These are phyloP conservation scores for Beauveria rudraprayagi DNA, from an alignment of 2,329 filamentous ascomycete genomes.

Conservation along the genomic window DNA sequence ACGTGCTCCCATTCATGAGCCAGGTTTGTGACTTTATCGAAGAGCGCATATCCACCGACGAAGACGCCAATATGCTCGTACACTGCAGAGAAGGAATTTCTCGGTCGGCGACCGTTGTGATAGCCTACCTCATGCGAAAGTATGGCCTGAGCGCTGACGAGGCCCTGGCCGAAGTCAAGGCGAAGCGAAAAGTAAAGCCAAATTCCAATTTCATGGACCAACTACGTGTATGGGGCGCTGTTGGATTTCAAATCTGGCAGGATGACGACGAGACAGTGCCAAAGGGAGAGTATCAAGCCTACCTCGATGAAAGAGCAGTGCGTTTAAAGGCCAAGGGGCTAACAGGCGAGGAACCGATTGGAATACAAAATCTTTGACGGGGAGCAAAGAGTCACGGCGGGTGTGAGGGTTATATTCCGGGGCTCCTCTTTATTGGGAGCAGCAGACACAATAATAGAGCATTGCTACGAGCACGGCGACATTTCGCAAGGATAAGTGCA, in stretches of 20 bases:
- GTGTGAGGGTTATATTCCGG: too few species aligned
- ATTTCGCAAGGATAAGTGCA: too few species aligned
- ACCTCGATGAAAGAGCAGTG: not conserved
- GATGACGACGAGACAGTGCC: conserved; percentile 18
- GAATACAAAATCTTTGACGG: not conserved
- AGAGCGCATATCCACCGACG: not conserved
- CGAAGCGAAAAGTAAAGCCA: conserved; percentile 19
- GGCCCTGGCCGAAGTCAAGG: conserved; percentile 16
- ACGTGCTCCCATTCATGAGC: conserved; percentile 17
- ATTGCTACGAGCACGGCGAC: too few species aligned
- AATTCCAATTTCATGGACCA: conserved; percentile 24
- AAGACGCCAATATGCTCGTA: conserved; percentile 19
- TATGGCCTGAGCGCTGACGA: conserved; percentile 13
- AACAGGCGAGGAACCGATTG: not conserved
- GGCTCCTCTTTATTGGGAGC: too few species aligned
- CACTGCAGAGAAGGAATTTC: conserved; percentile 28
- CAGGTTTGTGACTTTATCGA: conserved; percentile 22
- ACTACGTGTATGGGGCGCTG: conserved; percentile 24
- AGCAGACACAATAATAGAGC: too few species aligned
- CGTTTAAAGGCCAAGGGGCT: not conserved
- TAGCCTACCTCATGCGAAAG: conserved; percentile 27
- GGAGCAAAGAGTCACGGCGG: not conserved
- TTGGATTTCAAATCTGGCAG: conserved; percentile 23
- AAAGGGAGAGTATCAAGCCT: conserved; percentile 14
- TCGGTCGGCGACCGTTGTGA: conserved; percentile 22